Evolutionary conservation across 2,329 filamentous ascomycete genomes (phyloP).

Genomic region (Aspergillus sp.): DNA sequence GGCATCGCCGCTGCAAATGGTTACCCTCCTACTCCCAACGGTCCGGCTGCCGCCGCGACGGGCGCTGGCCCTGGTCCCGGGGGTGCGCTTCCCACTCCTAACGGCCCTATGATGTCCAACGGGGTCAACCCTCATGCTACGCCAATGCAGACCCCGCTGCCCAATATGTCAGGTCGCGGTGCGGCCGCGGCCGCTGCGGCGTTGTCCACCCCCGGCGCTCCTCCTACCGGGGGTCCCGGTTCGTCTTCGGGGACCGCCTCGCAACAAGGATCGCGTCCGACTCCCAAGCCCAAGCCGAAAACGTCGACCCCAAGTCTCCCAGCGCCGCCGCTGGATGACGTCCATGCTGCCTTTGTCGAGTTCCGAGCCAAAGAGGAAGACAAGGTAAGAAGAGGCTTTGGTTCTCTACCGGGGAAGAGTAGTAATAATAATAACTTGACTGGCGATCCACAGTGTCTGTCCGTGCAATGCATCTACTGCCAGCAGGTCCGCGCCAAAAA

Average conservation of each 20-base stretch:
- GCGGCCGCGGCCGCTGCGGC: constrained; percentile 7
- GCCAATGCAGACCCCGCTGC: constrained; percentile 36
- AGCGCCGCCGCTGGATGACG: constrained; percentile 41
- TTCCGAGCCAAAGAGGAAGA: constrained; percentile 41
- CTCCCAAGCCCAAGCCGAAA: constrained; percentile 33
- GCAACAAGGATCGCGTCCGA: constrained; percentile 28
- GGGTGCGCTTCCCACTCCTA: constrained; percentile 33
- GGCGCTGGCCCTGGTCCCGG: constrained; percentile 25
- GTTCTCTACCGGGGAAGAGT: background rate
- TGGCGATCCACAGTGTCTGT: constrained; percentile 32
- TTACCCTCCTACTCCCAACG: constrained; percentile 36
- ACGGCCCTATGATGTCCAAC: constrained; percentile 37
- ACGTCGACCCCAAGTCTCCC: constrained; percentile 34
- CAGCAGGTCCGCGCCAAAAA: constrained; percentile 44
- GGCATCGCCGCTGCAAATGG: constrained; percentile 35
- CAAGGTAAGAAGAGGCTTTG: constrained; percentile 25
- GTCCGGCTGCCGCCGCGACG: constrained; percentile 24
- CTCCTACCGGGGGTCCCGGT: constrained; percentile 20
- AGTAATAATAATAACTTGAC: constrained; percentile 1
- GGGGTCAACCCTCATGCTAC: constrained; percentile 37
- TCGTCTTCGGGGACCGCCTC: constrained; percentile 23
- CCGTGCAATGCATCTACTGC: constrained; percentile 45
- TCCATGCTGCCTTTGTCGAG: constrained; percentile 43
- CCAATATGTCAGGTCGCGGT: constrained; percentile 32
- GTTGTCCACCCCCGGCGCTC: constrained; percentile 29